Evolutionary conservation across 2,329 filamentous ascomycete species (phyloP).

Genomic region (Onygena corvina): DNA sequence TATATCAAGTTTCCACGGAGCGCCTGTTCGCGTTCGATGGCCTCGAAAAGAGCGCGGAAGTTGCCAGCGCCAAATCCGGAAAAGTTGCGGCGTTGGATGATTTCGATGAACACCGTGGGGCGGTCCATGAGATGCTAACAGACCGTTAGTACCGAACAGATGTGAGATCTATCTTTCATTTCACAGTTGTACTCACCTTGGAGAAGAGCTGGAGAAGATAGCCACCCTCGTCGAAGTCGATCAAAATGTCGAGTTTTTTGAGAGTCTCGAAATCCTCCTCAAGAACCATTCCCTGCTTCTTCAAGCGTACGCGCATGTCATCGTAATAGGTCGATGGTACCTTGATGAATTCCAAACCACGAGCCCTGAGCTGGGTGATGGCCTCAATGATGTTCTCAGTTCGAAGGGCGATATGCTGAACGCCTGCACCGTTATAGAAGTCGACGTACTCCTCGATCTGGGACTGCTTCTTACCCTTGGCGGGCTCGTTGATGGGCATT

Average conservation of each 20-base stretch:
- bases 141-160: background rate
- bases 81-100: slow-evolving; percentile 85
- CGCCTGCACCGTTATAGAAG: slow-evolving; percentile 80
- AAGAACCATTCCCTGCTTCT: slow-evolving; percentile 48
- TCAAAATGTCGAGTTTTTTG: slow-evolving; percentile 69
- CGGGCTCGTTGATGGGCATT: slow-evolving; percentile 98
- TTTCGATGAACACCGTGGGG: slow-evolving; percentile 91
- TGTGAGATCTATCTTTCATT: background rate
- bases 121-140: slow-evolving; percentile 70
- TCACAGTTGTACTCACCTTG: slow-evolving; percentile 36
- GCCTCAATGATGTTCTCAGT: slow-evolving; percentile 67
- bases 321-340: slow-evolving; percentile 81
- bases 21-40: slow-evolving; percentile 86
- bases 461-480: slow-evolving; percentile 73
- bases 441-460: slow-evolving; percentile 91
- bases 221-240: slow-evolving; percentile 88
- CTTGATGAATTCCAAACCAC: slow-evolving; percentile 84
- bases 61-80: slow-evolving; percentile 89
- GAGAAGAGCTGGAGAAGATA: slow-evolving; percentile 69
- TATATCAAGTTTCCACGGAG: slow-evolving; percentile 62
- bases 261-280: slow-evolving; percentile 81
- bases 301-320: slow-evolving; percentile 60
- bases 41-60: slow-evolving; percentile 90
- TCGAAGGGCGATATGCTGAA: slow-evolving; percentile 84
- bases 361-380: slow-evolving; percentile 66